Evolutionary conservation across 106 monocot genomes (phyloP), one percentile per base, ranked within the genome.

Genomic region (Amphibolis antarctica): DNA sequence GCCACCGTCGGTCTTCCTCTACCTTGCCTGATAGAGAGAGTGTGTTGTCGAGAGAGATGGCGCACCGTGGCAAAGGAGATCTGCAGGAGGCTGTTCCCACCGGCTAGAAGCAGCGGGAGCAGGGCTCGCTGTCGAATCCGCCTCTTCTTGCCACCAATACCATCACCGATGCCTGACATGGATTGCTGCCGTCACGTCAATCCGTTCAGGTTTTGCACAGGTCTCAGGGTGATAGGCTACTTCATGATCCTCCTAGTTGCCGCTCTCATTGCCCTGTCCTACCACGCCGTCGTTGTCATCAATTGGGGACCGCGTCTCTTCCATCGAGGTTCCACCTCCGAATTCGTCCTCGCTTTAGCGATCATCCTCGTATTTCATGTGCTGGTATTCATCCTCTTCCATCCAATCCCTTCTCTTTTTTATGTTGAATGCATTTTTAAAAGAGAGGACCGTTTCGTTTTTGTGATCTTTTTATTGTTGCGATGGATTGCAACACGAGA

Each of bases 211-310:
- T 58, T 89, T 55, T 93, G 93, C 67, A 61, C 89, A 10, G 69
- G 76, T 5, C 81, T 93, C 43, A 65, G 82, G 13, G 66, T 48
- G 26, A 74, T 93, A 28, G 93, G 93, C 42, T 93, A 88, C 76
- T 42, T 65, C 59, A 88, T 93, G 88, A 53, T 88, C 69, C 69
- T 78, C 55, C 55, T 86, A 47, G 80, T 89, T 29, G 76, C 66
- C 22, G 76, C 75, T 20, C 71, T 93, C 65, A 49, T 78, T 56
- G 80, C 59, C 50, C 44, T 86, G 28, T 80, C 83, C 31, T 93
- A 93, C 77, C 86, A 86, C 70, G 80, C 89, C 13, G 83, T 86
- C 56, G 74, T 93, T 71, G 28, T 85, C 69, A 63, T 85, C 60
- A 71, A 60, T 23, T 93, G 93, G 93, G 85, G 78, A 29, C 83